Evolutionary conservation across 129 eudicot species (phyloP).

Genomic region (Tanacetum coccineum): DNA sequence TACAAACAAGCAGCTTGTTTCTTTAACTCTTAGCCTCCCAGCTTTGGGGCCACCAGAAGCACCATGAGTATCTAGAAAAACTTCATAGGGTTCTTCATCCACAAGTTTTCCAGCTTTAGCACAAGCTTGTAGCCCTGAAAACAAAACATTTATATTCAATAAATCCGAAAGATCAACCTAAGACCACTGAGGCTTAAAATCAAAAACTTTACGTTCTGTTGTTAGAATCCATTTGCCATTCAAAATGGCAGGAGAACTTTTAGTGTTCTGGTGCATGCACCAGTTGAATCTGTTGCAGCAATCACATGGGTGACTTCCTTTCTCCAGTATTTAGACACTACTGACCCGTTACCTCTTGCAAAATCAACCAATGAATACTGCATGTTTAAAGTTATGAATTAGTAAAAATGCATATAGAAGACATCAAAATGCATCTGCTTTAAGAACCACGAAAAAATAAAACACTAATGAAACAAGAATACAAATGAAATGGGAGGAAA

Average conservation of each 20-base stretch:
- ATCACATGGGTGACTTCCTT: slow-evolving; percentile 82
- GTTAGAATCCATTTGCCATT: slow-evolving; percentile 80
- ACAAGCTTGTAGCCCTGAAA: slow-evolving; percentile 75
- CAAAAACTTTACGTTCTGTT: slow-evolving; percentile 57
- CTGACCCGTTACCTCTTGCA: slow-evolving; percentile 59
- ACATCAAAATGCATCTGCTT: too few species aligned
- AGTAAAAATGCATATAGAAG: too few species aligned
- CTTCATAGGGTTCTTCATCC: too few species aligned
- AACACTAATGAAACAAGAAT: too few species aligned
- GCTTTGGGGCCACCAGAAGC: too few species aligned
- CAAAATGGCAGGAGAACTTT: slow-evolving; percentile 85
- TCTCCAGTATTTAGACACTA: slow-evolving; percentile 54
- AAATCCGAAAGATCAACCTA: not conserved
- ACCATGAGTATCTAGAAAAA: too few species aligned
- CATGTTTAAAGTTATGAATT: too few species aligned
- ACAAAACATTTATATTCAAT: slow-evolving; percentile 5
- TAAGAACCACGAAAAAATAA: too few species aligned
- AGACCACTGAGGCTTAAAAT: not conserved
- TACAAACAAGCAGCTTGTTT: too few species aligned
- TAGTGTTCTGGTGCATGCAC: slow-evolving; percentile 84
- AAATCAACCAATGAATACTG: slow-evolving; percentile 56
- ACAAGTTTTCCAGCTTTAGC: slow-evolving; percentile 38
- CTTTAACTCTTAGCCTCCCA: too few species aligned
- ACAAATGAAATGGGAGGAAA: too few species aligned
- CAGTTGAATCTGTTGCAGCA: slow-evolving; percentile 69